A percentile compares a stretch with the other conserved stretches of the same genome.
Evolutionary conservation across 106 monocot genomes (phyloP).

Genomic region (Acanthochlamys bracteata): DNA sequence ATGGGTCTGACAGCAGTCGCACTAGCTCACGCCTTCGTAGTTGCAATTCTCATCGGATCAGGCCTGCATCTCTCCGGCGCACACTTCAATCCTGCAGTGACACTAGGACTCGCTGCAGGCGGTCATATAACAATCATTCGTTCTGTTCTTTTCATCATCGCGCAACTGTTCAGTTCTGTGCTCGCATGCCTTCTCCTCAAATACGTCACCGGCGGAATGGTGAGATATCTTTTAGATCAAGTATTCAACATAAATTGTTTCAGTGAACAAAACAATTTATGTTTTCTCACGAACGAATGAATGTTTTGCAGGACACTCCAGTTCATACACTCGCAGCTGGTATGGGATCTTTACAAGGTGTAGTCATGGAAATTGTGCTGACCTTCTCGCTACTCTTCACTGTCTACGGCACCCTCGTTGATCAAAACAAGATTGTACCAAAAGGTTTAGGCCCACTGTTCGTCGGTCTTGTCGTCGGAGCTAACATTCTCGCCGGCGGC

Average conservation of each 20-base stretch:
- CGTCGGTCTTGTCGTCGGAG: conserved; percentile 63
- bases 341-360: conserved; percentile 41
- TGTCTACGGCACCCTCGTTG: conserved; percentile 72
- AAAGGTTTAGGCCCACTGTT: conserved; percentile 47
- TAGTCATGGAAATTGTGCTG: conserved; percentile 75
- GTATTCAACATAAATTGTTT: no score
- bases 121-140: conserved; percentile 65
- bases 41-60: conserved; percentile 60
- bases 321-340: conserved; percentile 54
- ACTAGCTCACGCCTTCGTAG: conserved; percentile 53
- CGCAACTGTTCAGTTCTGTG: conserved; percentile 54
- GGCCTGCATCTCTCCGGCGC: conserved; percentile 84
- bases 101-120: conserved; percentile 60
- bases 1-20: conserved; percentile 71
- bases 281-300: no score
- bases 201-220: conserved; percentile 66
- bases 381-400: conserved; percentile 77
- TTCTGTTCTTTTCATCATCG: conserved; percentile 51
- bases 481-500: conserved; percentile 71
- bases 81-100: conserved; percentile 83
- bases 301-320: conserved; percentile 62
- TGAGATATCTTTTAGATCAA: conserved; percentile 4
- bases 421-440: conserved; percentile 39
- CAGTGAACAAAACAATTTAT: no score
- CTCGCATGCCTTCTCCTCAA: conserved; percentile 65